Percentiles rank a stretch among this genome's conserved stretches.
Evolutionary conservation across 2,329 filamentous ascomycete genomes (phyloP).

Genomic region (Pseudogymnoascus sp.): DNA sequence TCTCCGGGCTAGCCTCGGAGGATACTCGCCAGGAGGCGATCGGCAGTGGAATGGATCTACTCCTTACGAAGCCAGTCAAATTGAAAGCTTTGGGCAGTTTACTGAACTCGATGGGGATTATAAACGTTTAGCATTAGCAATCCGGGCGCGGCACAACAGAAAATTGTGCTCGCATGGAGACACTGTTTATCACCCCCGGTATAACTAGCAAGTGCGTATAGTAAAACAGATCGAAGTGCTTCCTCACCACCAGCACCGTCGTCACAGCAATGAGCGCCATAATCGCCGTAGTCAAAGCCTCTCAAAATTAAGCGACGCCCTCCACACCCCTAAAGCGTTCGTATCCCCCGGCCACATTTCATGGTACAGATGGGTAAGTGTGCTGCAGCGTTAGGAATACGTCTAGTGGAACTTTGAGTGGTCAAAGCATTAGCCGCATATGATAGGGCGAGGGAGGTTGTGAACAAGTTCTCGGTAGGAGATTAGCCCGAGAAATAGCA

Average conservation of each 20-base stretch:
- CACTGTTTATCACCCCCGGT: constrained; percentile 21
- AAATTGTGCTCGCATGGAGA: constrained; percentile 24
- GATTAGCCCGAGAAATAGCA: too few species aligned
- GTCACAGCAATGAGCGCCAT: constrained; percentile 21
- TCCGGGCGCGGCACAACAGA: constrained; percentile 23
- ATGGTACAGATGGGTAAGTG: constrained; percentile 21
- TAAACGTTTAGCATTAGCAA: constrained; percentile 18
- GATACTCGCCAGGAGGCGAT: constrained; percentile 42
- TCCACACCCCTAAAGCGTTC: constrained; percentile 21
- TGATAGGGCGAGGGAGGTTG: too few species aligned
- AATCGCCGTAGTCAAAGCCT: constrained; percentile 14
- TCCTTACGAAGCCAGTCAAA: constrained; percentile 44
- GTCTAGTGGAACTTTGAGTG: too few species aligned
- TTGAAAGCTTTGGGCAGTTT: constrained; percentile 19
- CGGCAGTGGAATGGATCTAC: constrained; percentile 44
- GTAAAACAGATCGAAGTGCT: constrained; percentile 25
- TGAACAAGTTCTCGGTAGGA: too few species aligned
- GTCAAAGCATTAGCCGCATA: too few species aligned
- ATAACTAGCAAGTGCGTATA: constrained; percentile 23
- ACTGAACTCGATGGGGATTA: neutral
- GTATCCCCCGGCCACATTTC: constrained; percentile 22
- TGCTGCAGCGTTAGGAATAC: too few species aligned
- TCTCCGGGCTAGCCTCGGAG: constrained; percentile 44
- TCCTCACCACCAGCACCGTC: constrained; percentile 19
- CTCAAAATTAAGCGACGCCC: constrained; percentile 24